Percentiles rank a stretch among this genome's conserved stretches.
Conservation (phyloP, 169 alveolate species). For the Plasmodium reichenowi region DNA sequence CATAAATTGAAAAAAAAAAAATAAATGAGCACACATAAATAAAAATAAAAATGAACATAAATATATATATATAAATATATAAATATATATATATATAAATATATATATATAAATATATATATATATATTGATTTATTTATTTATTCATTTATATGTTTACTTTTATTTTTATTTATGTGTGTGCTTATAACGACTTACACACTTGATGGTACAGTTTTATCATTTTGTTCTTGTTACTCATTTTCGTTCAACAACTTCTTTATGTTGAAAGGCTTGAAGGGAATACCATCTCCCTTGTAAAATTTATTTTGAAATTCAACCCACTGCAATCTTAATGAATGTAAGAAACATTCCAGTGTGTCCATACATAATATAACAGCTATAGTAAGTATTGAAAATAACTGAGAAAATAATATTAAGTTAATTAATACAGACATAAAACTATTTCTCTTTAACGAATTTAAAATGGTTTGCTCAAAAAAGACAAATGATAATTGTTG, state of each 20-base stretch:
- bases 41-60: no score
- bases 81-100: neutral
- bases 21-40: neutral
- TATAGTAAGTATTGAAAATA: constrained; percentile 94
- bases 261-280: constrained; percentile 67
- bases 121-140: neutral
- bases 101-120: neutral
- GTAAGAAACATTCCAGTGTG: constrained; percentile 98
- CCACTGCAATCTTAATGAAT: constrained; percentile 99
- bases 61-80: neutral
- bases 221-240: neutral
- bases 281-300: constrained; percentile 98
- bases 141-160: neutral
- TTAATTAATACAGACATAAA: constrained; percentile 75
- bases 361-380: constrained; percentile 99
- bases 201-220: neutral
- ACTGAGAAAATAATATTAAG: constrained; percentile 86
- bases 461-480: constrained; percentile 89
- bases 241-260: constrained; percentile 49
- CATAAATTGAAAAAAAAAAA: no score
- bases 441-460: constrained; percentile 65
- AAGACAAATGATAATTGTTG: constrained; percentile 96
- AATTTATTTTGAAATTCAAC: constrained; percentile 99
- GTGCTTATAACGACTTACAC: neutral
- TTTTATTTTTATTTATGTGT: neutral